Evolutionary conservation across 2,329 filamentous ascomycete genomes (phyloP).

Genomic region (Chalaropsis ovoidea): DNA sequence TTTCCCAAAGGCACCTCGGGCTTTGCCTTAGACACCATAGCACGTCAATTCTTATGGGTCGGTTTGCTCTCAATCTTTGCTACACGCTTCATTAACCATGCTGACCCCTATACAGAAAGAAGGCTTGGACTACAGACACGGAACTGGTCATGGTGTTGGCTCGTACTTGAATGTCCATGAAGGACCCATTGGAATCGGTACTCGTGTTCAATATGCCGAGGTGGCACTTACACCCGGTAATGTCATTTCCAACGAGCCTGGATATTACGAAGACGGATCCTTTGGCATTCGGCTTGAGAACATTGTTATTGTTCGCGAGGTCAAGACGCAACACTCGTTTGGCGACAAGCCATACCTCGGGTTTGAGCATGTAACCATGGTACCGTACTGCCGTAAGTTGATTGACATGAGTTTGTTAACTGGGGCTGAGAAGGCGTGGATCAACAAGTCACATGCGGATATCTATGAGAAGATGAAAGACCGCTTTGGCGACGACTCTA

Average conservation of each 20-base stretch:
- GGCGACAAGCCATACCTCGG: slow-evolving; percentile 89
- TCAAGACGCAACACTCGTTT: slow-evolving; percentile 77
- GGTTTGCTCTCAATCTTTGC: slow-evolving; percentile 27
- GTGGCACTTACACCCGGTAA: slow-evolving; percentile 85
- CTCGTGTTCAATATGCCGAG: slow-evolving; percentile 80
- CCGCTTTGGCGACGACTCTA: slow-evolving; percentile 62
- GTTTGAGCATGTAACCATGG: slow-evolving; percentile 96
- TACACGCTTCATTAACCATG: background rate
- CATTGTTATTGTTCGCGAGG: slow-evolving; percentile 79
- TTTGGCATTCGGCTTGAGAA: slow-evolving; percentile 98
- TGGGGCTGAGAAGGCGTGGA: slow-evolving; percentile 65
- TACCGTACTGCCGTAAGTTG: slow-evolving; percentile 82
- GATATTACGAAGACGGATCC: slow-evolving; percentile 90
- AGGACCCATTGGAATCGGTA: slow-evolving; percentile 92
- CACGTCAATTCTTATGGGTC: slow-evolving; percentile 87
- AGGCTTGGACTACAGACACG: slow-evolving; percentile 89
- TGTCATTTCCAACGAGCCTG: slow-evolving; percentile 90
- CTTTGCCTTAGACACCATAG: slow-evolving; percentile 78
- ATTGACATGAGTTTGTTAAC: slow-evolving; percentile 67
- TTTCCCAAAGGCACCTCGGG: slow-evolving; percentile 95
- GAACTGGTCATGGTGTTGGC: slow-evolving; percentile 90
- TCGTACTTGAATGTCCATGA: slow-evolving; percentile 96
- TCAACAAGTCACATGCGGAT: slow-evolving; percentile 76
- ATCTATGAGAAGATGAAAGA: slow-evolving; percentile 70
- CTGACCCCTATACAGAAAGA: slow-evolving; percentile 40